phyloP scores from a whole-genome alignment of 2,329 filamentous ascomycete species.

The Ophiostoma ips region DNA sequence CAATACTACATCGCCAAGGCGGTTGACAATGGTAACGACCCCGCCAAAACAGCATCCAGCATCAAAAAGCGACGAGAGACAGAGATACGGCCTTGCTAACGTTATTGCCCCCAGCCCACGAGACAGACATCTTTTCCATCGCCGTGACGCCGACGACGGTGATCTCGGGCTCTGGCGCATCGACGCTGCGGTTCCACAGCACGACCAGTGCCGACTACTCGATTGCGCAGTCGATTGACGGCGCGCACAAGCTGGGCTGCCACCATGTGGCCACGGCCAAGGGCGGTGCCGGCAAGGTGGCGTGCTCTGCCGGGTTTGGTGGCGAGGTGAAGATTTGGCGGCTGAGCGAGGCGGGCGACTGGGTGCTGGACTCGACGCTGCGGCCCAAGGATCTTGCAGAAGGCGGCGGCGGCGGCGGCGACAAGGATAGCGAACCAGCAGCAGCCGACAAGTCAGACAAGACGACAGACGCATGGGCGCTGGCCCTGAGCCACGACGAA shows the following conservation, averaged over 20 bases:
- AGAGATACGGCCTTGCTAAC: too few species aligned
- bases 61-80: too few species aligned
- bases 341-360: constrained; percentile 42
- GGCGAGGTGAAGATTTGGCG: constrained; percentile 80
- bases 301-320: constrained; percentile 76
- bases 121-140: constrained; percentile 71
- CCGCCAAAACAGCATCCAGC: constrained; percentile 7
- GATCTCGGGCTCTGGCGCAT: constrained; percentile 74
- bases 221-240: constrained; percentile 62
- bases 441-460: constrained; percentile 17
- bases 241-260: constrained; percentile 76
- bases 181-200: constrained; percentile 66
- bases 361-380: constrained; percentile 34
- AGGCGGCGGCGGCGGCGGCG: too few species aligned
- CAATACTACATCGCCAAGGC: constrained; percentile 94
- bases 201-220: constrained; percentile 59
- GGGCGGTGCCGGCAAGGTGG: constrained; percentile 48
- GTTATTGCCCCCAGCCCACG: constrained; percentile 57
- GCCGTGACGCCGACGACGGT: constrained; percentile 61
- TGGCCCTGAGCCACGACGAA: constrained; percentile 74
- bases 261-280: constrained; percentile 69
- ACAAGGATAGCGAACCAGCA: constrained; percentile 33
- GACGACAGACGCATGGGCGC: constrained; percentile 65
- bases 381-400: constrained; percentile 17
- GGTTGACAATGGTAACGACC: constrained; percentile 58